Percentiles rank a stretch among this genome's conserved stretches.
phyloP scores from a whole-genome alignment of 768 basidiomycete species.

The Mycena maculata region DNA sequence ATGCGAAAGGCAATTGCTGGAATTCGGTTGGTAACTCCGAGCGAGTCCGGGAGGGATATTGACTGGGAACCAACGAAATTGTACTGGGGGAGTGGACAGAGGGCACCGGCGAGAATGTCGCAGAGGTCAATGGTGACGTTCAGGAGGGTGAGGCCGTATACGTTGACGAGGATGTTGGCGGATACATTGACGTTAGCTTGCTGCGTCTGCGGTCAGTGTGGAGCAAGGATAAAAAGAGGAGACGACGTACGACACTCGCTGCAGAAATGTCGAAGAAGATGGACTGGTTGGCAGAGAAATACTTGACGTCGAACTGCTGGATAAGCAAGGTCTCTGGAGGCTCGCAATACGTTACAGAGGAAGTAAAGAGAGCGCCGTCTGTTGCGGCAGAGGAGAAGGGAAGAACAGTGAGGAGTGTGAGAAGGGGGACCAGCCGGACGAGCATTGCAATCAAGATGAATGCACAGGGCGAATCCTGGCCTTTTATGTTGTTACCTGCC shows the following conservation, averaged over 20 bases:
- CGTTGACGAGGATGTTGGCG: constrained; percentile 84
- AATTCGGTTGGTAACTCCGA: constrained; percentile 67
- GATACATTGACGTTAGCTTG: constrained; percentile 82
- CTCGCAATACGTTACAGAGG: constrained; percentile 88
- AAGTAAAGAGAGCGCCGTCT: constrained; percentile 60
- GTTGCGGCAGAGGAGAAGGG: constrained; percentile 16
- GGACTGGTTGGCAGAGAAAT: constrained; percentile 76
- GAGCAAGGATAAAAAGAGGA: constrained; percentile 10
- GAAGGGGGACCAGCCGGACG: constrained; percentile 52
- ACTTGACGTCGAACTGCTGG: constrained; percentile 80
- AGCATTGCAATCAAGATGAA: no score
- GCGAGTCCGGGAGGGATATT: constrained; percentile 68
- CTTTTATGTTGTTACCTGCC: neutral
- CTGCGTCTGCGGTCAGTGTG: constrained; percentile 49
- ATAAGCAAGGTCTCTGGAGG: constrained; percentile 84
- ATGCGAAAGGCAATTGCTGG: constrained; percentile 87
- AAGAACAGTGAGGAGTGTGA: constrained; percentile 44
- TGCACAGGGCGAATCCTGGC: neutral
- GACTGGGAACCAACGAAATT: constrained; percentile 89
- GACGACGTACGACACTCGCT: constrained; percentile 79
- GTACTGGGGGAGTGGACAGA: constrained; percentile 87
- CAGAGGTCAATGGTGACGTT: constrained; percentile 93
- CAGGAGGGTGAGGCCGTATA: constrained; percentile 87
- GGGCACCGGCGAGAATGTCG: constrained; percentile 75
- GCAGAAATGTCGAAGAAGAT: constrained; percentile 88